phyloP scores from a whole-genome alignment of 1,284 basidiomycete genomes.

The Neolentinus lepideus region DNA sequence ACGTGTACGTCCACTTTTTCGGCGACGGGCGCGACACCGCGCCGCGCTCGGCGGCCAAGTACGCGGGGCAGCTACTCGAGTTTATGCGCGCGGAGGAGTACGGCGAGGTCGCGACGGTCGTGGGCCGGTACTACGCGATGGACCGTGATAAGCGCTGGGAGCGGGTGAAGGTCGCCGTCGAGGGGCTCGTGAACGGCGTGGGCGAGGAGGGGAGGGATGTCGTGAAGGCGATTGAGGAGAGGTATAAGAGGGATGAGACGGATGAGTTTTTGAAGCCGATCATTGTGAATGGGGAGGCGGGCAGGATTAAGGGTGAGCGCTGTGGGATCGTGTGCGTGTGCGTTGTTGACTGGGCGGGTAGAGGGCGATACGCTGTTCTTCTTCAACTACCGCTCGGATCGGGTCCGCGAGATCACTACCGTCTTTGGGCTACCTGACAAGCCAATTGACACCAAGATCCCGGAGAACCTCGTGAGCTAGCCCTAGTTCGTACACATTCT shows the following conservation, averaged over 20 bases:
- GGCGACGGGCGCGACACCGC: constrained; percentile 90
- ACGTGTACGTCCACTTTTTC: constrained; percentile 87
- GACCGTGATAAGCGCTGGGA: constrained; percentile 96
- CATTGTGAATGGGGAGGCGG: constrained; percentile 73
- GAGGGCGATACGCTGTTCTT: constrained; percentile 81
- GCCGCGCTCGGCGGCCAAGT: constrained; percentile 68
- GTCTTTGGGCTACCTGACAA: constrained; percentile 78
- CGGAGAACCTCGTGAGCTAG: constrained; percentile 63
- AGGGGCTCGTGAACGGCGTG: constrained; percentile 71
- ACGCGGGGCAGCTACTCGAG: constrained; percentile 68
- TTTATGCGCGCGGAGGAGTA: constrained; percentile 74
- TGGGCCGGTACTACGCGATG: constrained; percentile 93
- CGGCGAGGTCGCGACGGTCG: constrained; percentile 71
- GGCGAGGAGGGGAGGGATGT: constrained; percentile 61
- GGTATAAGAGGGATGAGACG: constrained; percentile 77
- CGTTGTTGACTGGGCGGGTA: constrained; percentile 5
- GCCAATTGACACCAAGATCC: constrained; percentile 77
- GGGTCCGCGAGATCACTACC: constrained; percentile 83
- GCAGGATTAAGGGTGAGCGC: constrained; percentile 67
- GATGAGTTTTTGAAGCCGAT: constrained; percentile 94
- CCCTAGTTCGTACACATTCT: not conserved
- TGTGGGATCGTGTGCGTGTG: not conserved
- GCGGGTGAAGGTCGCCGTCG: constrained; percentile 80
- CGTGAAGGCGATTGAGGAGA: constrained; percentile 61
- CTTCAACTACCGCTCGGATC: constrained; percentile 94